phyloP scores from a whole-genome alignment of 805 yeast genomes.

The Scheffersomyces coipomensis region DNA sequence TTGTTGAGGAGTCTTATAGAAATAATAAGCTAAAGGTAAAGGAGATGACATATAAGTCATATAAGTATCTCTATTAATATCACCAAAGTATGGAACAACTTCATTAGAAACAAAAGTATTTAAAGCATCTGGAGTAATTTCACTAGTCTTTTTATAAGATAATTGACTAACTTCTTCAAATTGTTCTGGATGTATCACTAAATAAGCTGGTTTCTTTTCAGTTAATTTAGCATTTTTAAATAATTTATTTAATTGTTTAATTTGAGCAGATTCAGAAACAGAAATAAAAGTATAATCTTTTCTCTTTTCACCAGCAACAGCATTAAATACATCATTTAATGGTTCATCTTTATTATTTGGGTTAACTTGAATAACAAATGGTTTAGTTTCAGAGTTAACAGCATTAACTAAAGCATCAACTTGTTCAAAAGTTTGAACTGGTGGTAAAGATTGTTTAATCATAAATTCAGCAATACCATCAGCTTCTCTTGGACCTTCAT shows the following conservation, averaged over 20 bases:
- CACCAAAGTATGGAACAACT: conserved; percentile 82
- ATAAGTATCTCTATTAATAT: conserved; percentile 79
- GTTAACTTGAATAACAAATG: conserved; percentile 55
- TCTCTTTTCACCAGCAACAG: conserved; percentile 62
- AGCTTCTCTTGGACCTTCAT: conserved; percentile 82
- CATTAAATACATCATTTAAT: conserved; percentile 55
- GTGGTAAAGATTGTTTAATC: conserved; percentile 80
- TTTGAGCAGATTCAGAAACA: conserved; percentile 35
- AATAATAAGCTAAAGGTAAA: conserved; percentile 84
- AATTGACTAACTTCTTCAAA: conserved; percentile 48
- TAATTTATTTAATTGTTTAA: conserved; percentile 36
- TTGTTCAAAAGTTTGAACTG: conserved; percentile 45
- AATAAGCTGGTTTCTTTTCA: conserved; percentile 36
- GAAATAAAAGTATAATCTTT: conserved; percentile 60
- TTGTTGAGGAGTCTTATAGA: conserved; percentile 70
- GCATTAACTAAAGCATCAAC: conserved; percentile 51
- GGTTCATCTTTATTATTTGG: conserved; percentile 23
- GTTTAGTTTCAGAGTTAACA: conserved; percentile 46
- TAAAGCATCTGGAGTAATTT: conserved; percentile 35
- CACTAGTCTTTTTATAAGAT: conserved; percentile 16
- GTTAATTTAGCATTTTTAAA: conserved; percentile 22
- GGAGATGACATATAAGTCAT: conserved; percentile 67
- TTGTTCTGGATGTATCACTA: conserved; percentile 47
- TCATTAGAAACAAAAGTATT: conserved; percentile 55
- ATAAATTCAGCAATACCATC: conserved; percentile 75